Evolutionary conservation across 139 green algal genomes (phyloP).

Genomic region (Chlorella sp.): DNA sequence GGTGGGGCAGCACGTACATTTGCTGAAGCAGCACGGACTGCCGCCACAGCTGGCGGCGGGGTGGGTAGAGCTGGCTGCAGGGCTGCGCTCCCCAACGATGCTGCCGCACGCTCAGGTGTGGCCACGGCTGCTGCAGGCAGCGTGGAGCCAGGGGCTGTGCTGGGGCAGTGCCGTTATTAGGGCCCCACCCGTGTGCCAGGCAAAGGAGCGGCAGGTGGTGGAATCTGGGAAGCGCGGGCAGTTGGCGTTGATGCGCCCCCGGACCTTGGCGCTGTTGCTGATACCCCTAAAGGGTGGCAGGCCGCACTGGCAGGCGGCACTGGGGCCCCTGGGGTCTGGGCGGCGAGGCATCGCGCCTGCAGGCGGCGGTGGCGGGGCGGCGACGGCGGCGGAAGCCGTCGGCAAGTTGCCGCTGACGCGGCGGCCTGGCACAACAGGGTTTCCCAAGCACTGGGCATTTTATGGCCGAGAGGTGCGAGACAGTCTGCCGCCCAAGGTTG

Average conservation of each 20-base stretch:
- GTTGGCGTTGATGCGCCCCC: background rate
- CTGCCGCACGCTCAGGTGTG: background rate
- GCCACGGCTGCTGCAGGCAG: background rate
- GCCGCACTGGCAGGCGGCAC: background rate
- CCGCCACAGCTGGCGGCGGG: background rate
- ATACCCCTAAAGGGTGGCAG: background rate
- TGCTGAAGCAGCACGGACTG: too few species aligned
- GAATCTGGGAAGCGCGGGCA: background rate
- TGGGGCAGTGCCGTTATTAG: background rate
- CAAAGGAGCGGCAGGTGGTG: background rate
- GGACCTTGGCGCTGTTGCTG: slow-evolving; percentile 3
- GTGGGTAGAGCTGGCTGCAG: too few species aligned
- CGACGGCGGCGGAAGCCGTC: too few species aligned
- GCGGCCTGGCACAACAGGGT: too few species aligned
- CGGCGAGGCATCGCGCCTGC: too few species aligned
- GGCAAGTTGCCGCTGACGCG: too few species aligned
- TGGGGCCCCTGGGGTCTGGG: background rate
- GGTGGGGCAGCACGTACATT: too few species aligned
- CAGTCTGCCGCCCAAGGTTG: too few species aligned
- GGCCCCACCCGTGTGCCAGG: background rate
- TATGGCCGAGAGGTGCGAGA: too few species aligned
- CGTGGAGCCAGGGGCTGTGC: background rate
- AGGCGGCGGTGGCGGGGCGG: too few species aligned
- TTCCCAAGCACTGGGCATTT: too few species aligned
- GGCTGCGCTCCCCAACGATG: background rate